Evolutionary conservation across 2,329 filamentous ascomycete species (phyloP).

Genomic region (Neospermospora avenae): DNA sequence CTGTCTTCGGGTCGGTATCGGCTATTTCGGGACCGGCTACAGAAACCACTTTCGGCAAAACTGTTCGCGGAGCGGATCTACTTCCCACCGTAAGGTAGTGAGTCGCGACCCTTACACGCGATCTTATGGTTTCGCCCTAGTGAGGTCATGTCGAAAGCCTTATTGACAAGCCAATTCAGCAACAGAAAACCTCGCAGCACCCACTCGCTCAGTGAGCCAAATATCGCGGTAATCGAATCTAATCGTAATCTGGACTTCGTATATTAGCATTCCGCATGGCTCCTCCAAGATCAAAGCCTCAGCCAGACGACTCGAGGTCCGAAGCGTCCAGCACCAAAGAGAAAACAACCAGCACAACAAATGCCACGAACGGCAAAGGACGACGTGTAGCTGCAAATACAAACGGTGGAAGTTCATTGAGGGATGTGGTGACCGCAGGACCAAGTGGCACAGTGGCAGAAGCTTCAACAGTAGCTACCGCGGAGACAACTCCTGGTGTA

Average conservation of each 20-base stretch:
- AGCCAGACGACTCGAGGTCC: conserved; percentile 36
- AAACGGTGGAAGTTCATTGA: conserved; percentile 28
- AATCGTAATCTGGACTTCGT: background rate
- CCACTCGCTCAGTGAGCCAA: background rate
- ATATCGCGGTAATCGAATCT: background rate
- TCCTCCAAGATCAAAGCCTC: conserved; percentile 31
- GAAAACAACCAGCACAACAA: conserved; percentile 25
- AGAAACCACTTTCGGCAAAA: background rate
- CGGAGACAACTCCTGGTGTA: conserved; percentile 31
- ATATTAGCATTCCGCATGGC: conserved; percentile 24
- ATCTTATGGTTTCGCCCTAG: background rate
- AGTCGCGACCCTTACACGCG: background rate
- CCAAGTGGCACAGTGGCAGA: conserved; percentile 13
- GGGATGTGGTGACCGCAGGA: conserved; percentile 31
- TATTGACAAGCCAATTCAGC: background rate
- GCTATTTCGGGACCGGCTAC: background rate
- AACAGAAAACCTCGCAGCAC: background rate
- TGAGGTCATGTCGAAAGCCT: background rate
- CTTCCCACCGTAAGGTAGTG: background rate
- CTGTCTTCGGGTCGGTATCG: background rate
- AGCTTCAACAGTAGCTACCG: conserved; percentile 15
- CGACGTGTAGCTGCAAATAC: conserved; percentile 27
- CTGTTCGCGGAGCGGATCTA: background rate
- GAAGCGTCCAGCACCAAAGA: conserved; percentile 38
- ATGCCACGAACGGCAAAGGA: conserved; percentile 30